phyloP scores from a whole-genome alignment of 225 moss, liverwort and hornwort species.

The Bryoerythrophyllum caledonicum region DNA sequence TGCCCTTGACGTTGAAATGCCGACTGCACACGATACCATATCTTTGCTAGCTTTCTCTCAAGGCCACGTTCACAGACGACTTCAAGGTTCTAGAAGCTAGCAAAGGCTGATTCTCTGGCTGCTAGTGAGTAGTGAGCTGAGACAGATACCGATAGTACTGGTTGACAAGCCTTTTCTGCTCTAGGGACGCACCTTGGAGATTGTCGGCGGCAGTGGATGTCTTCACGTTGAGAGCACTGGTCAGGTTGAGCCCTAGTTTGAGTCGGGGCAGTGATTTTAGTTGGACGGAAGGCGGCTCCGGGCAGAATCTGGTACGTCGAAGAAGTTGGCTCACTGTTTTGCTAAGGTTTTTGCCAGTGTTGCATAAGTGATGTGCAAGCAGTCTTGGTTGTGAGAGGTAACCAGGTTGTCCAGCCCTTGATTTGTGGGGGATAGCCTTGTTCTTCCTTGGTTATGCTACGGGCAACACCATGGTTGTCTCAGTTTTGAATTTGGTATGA shows the following conservation, averaged over 20 bases:
- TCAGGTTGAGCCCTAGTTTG: neutral
- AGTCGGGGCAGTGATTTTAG: neutral
- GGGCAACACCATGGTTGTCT: slow-evolving; percentile 1
- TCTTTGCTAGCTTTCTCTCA: neutral
- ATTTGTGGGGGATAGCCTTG: too few species aligned
- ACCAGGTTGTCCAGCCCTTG: too few species aligned
- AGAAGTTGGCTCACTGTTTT: neutral
- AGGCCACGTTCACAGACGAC: too few species aligned
- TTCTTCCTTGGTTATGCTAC: neutral
- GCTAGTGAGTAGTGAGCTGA: too few species aligned
- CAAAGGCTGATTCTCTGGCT: neutral
- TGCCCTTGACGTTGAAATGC: neutral
- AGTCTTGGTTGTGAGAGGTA: neutral
- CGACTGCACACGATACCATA: neutral
- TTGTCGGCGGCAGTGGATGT: too few species aligned
- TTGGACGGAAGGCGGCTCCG: neutral
- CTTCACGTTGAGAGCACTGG: neutral
- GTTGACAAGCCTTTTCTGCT: too few species aligned
- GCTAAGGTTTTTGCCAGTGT: neutral
- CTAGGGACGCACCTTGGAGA: too few species aligned
- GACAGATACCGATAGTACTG: too few species aligned
- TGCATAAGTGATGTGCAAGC: neutral
- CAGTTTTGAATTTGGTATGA: neutral
- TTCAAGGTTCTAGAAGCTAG: too few species aligned
- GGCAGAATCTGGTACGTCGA: neutral